phyloP scores from a whole-genome alignment of 805 yeast species.

The Barnettozyma sp. region DNA sequence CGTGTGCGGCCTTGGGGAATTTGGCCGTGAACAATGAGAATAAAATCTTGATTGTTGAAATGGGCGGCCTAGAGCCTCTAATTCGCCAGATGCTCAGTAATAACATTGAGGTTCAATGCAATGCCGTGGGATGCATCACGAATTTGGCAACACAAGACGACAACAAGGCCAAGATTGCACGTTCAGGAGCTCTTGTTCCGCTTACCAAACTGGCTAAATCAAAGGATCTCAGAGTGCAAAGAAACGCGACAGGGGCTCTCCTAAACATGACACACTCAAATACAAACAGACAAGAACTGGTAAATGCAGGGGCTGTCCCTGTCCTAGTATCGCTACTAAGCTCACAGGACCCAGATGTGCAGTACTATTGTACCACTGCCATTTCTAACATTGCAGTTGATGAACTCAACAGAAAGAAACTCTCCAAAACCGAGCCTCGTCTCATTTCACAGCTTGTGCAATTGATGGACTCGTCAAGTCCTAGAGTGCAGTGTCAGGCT shows the following conservation, averaged over 20 bases:
- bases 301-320: conserved; percentile 97
- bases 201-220: conserved; percentile 91
- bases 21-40: conserved; percentile 95
- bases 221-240: conserved; percentile 90
- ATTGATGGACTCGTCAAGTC: conserved; percentile 87
- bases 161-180: conserved; percentile 92
- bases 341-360: conserved; percentile 91
- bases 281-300: conserved; percentile 93
- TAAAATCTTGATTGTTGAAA: conserved; percentile 86
- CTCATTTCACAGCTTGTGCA: conserved; percentile 81
- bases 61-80: conserved; percentile 96
- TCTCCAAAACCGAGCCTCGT: conserved; percentile 88
- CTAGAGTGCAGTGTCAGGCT: conserved; percentile 97
- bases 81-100: conserved; percentile 97
- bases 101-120: conserved; percentile 97
- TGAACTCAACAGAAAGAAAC: conserved; percentile 78
- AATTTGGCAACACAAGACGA: conserved; percentile 97
- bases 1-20: conserved; percentile 98
- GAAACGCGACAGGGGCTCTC: conserved; percentile 97
- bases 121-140: conserved; percentile 98
- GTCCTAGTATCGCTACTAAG: conserved; percentile 82
- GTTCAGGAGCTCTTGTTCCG: conserved; percentile 92
- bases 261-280: conserved; percentile 97
- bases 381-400: conserved; percentile 96
- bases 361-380: conserved; percentile 97